A percentile compares a stretch with the other conserved stretches of the same genome.
Conservation (phyloP, 2,329 filamentous ascomycete species). For the Colletotrichum sp. region DNA sequence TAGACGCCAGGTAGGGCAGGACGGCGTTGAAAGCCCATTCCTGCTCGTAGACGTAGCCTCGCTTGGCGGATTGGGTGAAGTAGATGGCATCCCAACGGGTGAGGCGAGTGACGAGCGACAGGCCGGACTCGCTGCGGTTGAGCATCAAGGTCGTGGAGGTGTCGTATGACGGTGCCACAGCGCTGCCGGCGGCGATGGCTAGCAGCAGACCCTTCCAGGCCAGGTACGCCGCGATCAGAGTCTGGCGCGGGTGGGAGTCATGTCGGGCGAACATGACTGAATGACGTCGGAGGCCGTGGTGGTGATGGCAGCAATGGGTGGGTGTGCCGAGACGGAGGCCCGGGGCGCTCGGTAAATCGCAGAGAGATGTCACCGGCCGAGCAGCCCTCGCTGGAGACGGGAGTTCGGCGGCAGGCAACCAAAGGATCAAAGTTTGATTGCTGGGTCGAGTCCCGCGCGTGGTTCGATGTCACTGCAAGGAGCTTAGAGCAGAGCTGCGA, state of each 20-base stretch:
- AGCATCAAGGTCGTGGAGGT: conserved; percentile 68
- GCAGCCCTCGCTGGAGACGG: not conserved
- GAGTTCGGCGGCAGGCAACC: not conserved
- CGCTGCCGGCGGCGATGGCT: conserved; percentile 58
- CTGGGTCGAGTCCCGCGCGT: not conserved
- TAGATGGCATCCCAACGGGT: conserved; percentile 86
- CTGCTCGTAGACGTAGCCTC: conserved; percentile 77
- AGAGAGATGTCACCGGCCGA: not conserved
- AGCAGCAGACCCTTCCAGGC: conserved; percentile 73
- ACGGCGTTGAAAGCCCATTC: conserved; percentile 79
- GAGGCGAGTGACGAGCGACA: conserved; percentile 59
- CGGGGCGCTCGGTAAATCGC: not conserved
- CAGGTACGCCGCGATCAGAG: conserved; percentile 51
- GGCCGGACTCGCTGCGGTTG: conserved; percentile 25
- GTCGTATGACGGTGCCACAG: conserved; percentile 70
- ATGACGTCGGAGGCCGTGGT: not conserved
- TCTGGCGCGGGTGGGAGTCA: conserved; percentile 21
- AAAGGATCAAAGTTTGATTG: not conserved
- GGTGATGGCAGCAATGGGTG: not conserved
- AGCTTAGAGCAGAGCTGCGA: not conserved
- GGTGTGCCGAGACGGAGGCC: not conserved
- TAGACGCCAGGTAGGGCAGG: conserved; percentile 48
- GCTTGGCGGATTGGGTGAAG: conserved; percentile 66
- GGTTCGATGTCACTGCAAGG: not conserved
- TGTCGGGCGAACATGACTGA: conserved; percentile 14